A percentile compares a stretch with the other conserved stretches of the same genome.
phyloP scores from a whole-genome alignment of 768 basidiomycete genomes.

The Pleurotus giganteus region DNA sequence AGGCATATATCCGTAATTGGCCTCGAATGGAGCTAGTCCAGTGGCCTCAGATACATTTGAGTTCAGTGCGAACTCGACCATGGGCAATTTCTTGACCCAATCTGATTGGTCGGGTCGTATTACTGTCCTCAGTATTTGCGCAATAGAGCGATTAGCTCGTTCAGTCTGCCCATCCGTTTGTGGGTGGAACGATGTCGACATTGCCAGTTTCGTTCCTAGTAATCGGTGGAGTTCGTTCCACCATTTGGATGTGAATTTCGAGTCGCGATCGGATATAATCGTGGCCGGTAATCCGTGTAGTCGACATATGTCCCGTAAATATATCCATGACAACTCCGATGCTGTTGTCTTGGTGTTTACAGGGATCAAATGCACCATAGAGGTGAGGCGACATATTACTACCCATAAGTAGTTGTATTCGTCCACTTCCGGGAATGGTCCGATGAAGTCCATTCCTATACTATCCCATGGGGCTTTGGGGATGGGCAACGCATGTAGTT shows the following conservation, averaged over 20 bases:
- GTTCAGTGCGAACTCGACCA: constrained; percentile 39
- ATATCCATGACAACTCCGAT: constrained; percentile 27
- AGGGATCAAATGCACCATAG: constrained; percentile 32
- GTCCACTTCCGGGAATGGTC: constrained; percentile 26
- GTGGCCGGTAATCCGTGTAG: constrained; percentile 27
- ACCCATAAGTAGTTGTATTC: constrained; percentile 29
- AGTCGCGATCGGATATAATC: constrained; percentile 30
- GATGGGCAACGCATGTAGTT: constrained; percentile 27
- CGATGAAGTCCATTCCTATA: constrained; percentile 40
- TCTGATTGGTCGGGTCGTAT: constrained; percentile 27
- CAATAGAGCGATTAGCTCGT: constrained; percentile 24
- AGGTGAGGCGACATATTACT: constrained; percentile 25
- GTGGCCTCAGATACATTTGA: constrained; percentile 25
- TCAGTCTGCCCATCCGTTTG: constrained; percentile 36
- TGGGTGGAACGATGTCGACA: constrained; percentile 40
- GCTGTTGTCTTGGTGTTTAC: constrained; percentile 22
- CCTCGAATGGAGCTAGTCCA: constrained; percentile 29
- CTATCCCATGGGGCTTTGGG: constrained; percentile 31
- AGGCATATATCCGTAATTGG: constrained; percentile 17
- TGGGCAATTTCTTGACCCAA: constrained; percentile 27
- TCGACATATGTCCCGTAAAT: constrained; percentile 23
- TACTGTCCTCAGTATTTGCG: constrained; percentile 26
- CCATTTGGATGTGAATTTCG: constrained; percentile 34
- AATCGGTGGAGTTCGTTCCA: constrained; percentile 26
- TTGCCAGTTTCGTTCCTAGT: constrained; percentile 25